phyloP scores from a whole-genome alignment of 345 rosid genomes.

The Eucalyptus pauciflora region DNA sequence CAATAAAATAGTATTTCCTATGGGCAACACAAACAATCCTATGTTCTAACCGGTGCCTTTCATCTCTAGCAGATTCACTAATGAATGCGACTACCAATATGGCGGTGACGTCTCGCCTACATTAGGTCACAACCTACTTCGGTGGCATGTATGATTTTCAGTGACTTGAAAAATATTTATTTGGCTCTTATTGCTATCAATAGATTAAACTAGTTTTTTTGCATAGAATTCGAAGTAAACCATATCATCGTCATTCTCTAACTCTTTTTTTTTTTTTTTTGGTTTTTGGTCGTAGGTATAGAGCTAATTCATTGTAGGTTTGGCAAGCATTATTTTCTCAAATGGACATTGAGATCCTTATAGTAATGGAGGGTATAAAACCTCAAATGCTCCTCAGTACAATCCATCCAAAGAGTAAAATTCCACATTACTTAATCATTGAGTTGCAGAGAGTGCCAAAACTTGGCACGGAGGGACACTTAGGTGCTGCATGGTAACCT shows the following conservation, averaged over 20 bases:
- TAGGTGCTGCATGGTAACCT: too few relatives aligned
- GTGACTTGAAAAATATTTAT: too few relatives aligned
- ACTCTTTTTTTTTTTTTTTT: too few relatives aligned
- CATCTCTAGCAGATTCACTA: background rate
- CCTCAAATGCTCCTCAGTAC: background rate
- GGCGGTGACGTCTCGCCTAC: conserved; percentile 19
- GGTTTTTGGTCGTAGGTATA: too few relatives aligned
- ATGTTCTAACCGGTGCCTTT: conserved; percentile 23
- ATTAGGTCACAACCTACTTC: conserved; percentile 31
- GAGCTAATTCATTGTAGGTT: too few relatives aligned
- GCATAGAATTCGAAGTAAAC: too few relatives aligned
- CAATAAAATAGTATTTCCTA: conserved; percentile 39
- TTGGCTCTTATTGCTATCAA: too few relatives aligned
- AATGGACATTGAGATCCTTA: conserved; percentile 47
- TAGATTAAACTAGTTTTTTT: too few relatives aligned
- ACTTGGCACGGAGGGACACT: too few relatives aligned
- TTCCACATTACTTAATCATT: background rate
- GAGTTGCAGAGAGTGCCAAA: too few relatives aligned
- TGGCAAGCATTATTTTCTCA: conserved; percentile 49
- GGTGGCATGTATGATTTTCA: conserved; percentile 25
- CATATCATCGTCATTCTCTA: too few relatives aligned
- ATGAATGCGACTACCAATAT: background rate
- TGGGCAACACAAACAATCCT: conserved; percentile 9
- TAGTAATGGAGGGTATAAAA: conserved; percentile 35
- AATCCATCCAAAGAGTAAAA: background rate